Percentiles rank a stretch among this genome's conserved stretches.
These are phyloP conservation scores for Scutellaria barbata DNA, from an alignment of 257 asterid genomes.

Conservation along the genomic window DNA sequence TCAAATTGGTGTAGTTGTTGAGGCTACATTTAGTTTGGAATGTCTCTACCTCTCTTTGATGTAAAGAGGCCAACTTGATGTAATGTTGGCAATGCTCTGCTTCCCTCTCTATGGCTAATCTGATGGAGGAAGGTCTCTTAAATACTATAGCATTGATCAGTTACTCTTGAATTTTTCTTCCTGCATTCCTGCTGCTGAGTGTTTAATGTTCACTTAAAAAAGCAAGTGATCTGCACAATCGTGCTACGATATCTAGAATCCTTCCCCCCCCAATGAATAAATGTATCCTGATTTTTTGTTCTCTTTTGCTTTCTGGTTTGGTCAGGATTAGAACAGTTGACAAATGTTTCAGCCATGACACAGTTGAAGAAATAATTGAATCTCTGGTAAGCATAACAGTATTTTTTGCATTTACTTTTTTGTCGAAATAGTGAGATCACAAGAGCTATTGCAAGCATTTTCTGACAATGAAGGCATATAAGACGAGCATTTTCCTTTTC, in stretches of 20 bases:
- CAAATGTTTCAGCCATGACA: slow-evolving; percentile 87
- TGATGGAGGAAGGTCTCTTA: slow-evolving; percentile 1
- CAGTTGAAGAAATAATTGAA: slow-evolving; percentile 88
- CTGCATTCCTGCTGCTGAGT: slow-evolving; percentile 25
- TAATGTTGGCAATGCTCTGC: not conserved
- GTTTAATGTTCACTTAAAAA: not conserved
- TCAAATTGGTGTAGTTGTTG: not conserved
- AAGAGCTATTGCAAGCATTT: slow-evolving; percentile 3
- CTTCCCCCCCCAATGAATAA: slow-evolving; percentile 2
- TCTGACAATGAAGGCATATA: not conserved
- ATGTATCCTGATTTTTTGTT: slow-evolving; percentile 36
- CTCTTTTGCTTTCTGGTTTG: slow-evolving; percentile 32
- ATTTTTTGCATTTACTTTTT: slow-evolving; percentile 3
- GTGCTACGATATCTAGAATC: slow-evolving; percentile 26
- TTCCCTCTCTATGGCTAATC: not conserved
- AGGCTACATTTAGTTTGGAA: not conserved
- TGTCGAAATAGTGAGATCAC: slow-evolving; percentile 5
- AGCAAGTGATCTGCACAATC: not conserved
- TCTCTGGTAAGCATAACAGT: slow-evolving; percentile 65
- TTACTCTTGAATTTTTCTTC: not conserved
- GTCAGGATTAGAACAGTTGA: slow-evolving; percentile 71
- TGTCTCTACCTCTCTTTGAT: not conserved
- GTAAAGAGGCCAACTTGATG: slow-evolving; percentile 6
- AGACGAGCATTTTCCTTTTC: not conserved
- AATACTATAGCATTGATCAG: not conserved